Percentiles rank a stretch among this genome's conserved stretches.
phyloP scores from a whole-genome alignment of 106 monocot species.

The Dendrobium nobile region DNA sequence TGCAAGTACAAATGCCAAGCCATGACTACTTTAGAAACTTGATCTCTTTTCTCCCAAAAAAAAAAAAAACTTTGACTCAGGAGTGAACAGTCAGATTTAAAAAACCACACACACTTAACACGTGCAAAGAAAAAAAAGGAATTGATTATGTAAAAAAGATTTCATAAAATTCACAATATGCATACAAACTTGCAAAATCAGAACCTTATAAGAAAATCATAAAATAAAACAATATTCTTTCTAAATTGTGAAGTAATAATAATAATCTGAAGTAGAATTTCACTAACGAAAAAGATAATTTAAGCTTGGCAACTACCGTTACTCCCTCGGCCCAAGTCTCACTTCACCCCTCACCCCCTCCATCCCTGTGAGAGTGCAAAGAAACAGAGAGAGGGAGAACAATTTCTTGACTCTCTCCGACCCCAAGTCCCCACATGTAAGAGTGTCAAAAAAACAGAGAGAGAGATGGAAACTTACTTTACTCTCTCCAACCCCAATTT shows the following conservation, averaged over 20 bases:
- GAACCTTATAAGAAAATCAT: neutral
- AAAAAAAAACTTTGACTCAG: neutral
- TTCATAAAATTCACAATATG: neutral
- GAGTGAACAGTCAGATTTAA: neutral
- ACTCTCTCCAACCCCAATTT: too few relatives aligned
- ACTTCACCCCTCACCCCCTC: neutral
- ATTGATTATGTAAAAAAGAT: neutral
- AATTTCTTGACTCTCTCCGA: too few relatives aligned
- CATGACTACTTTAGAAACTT: too few relatives aligned
- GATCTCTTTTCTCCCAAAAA: too few relatives aligned
- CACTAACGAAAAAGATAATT: neutral
- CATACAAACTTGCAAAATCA: neutral
- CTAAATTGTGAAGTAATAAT: neutral
- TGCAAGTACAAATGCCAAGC: too few relatives aligned
- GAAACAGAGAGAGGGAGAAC: neutral
- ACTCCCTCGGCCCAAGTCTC: neutral
- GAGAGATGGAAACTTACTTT: too few relatives aligned
- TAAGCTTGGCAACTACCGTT: neutral
- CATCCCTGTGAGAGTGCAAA: neutral
- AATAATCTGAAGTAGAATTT: neutral
- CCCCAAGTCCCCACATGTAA: too few relatives aligned
- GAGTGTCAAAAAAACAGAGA: too few relatives aligned
- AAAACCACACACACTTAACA: neutral
- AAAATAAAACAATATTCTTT: neutral
- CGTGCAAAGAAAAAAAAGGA: neutral